Percentiles rank a stretch among this genome's conserved stretches.
These are phyloP conservation scores for Coniella vitis DNA, from an alignment of 2,329 filamentous ascomycete species.

Conservation along the genomic window DNA sequence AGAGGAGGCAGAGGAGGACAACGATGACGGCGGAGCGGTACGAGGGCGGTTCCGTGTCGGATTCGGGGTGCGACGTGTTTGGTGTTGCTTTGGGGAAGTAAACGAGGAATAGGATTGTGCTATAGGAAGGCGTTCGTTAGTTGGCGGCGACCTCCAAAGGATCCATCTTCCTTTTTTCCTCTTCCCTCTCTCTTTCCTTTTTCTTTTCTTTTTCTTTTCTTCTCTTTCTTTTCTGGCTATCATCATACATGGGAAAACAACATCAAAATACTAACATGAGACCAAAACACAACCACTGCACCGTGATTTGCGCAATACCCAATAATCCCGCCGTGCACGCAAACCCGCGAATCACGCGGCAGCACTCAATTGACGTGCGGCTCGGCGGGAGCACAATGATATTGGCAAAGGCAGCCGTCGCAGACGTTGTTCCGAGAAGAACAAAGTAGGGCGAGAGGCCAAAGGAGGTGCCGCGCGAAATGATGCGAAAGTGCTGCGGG, in stretches of 20 bases:
- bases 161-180: no score
- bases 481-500: conserved; percentile 90
- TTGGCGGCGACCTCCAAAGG: no score
- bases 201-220: no score
- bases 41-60: conserved; percentile 49
- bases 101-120: conserved; percentile 85
- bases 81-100: conserved; percentile 71
- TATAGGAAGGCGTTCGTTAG: conserved; percentile 29
- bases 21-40: conserved; percentile 71
- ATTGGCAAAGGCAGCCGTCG: conserved; percentile 83
- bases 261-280: conserved; percentile 61
- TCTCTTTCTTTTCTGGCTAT: no score
- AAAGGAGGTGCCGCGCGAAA: conserved; percentile 76
- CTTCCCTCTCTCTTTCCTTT: no score
- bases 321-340: conserved; percentile 81
- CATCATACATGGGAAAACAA: neutral
- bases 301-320: conserved; percentile 83
- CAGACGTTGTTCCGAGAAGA: conserved; percentile 81
- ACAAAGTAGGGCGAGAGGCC: conserved; percentile 95
- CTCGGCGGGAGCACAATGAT: conserved; percentile 81
- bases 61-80: conserved; percentile 41
- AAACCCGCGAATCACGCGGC: conserved; percentile 69
- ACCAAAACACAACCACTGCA: conserved; percentile 87
- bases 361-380: conserved; percentile 77
- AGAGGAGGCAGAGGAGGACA: conserved; percentile 69